Conservation (phyloP, 129 eudicot genomes). For the Lactuca sativa region DNA sequence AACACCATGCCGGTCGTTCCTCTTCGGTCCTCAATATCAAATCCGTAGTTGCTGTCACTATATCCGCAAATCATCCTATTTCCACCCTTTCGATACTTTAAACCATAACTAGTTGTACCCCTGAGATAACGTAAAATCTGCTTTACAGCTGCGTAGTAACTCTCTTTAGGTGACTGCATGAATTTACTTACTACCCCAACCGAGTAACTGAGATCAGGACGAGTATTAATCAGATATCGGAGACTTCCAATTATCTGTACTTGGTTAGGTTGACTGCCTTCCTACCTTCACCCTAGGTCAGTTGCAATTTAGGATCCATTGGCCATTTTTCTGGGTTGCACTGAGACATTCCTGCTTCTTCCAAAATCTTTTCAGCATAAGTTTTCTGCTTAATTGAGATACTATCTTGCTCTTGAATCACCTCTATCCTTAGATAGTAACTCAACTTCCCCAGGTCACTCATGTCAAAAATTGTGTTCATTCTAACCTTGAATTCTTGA, state of each 20-base stretch:
- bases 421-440: background rate
- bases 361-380: background rate
- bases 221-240: background rate
- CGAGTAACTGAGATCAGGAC: background rate
- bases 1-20: too few relatives aligned
- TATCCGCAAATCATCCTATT: background rate
- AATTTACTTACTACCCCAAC: too few relatives aligned
- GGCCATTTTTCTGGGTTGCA: background rate
- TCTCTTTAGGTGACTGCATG: background rate
- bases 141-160: background rate
- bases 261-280: background rate
- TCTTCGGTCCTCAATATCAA: too few relatives aligned
- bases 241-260: background rate
- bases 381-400: background rate
- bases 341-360: background rate
- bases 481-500: background rate
- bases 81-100: background rate
- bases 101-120: background rate
- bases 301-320: background rate
- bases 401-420: background rate
- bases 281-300: background rate
- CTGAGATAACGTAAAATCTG: background rate
- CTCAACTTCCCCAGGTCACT: constrained; percentile 5
- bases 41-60: background rate
- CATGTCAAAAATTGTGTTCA: constrained; percentile 3